Evolutionary conservation across 805 yeast species (phyloP).

Genomic region (Zygoascus ofunaensis): DNA sequence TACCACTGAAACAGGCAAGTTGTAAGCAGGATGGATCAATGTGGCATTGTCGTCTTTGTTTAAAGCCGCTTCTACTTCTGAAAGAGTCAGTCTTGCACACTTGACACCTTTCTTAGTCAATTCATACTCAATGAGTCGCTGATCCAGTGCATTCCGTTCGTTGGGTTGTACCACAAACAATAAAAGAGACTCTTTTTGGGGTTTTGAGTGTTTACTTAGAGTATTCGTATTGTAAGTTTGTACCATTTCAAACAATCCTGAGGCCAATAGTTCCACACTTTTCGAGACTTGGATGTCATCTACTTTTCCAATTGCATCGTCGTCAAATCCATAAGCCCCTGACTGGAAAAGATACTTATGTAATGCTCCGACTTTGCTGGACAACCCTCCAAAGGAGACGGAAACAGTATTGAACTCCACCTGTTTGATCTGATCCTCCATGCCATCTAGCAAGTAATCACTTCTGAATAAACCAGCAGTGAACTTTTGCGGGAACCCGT

Average conservation of each 20-base stretch:
- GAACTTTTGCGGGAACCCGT: slow-evolving; percentile 48
- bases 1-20: slow-evolving; percentile 74
- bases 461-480: slow-evolving; percentile 82
- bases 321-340: slow-evolving; percentile 23
- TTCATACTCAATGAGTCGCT: slow-evolving; percentile 69
- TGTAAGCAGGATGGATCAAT: slow-evolving; percentile 44
- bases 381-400: slow-evolving; percentile 89
- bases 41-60: slow-evolving; percentile 1
- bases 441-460: slow-evolving; percentile 59
- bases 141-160: slow-evolving; percentile 89
- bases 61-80: slow-evolving; percentile 36
- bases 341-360: slow-evolving; percentile 48
- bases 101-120: slow-evolving; percentile 51
- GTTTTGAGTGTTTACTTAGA: slow-evolving; percentile 10
- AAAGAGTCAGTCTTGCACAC: slow-evolving; percentile 59
- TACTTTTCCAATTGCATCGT: background rate
- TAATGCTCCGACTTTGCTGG: slow-evolving; percentile 66
- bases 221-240: slow-evolving; percentile 35
- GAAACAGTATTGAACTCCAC: slow-evolving; percentile 95
- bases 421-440: slow-evolving; percentile 57
- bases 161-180: slow-evolving; percentile 73
- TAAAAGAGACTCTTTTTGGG: slow-evolving; percentile 32
- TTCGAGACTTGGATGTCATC: slow-evolving; percentile 55
- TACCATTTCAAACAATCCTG: slow-evolving; percentile 62
- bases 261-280: slow-evolving; percentile 53